phyloP scores from a whole-genome alignment of 768 basidiomycete genomes.

The Coprinopsis strossmayeri region DNA sequence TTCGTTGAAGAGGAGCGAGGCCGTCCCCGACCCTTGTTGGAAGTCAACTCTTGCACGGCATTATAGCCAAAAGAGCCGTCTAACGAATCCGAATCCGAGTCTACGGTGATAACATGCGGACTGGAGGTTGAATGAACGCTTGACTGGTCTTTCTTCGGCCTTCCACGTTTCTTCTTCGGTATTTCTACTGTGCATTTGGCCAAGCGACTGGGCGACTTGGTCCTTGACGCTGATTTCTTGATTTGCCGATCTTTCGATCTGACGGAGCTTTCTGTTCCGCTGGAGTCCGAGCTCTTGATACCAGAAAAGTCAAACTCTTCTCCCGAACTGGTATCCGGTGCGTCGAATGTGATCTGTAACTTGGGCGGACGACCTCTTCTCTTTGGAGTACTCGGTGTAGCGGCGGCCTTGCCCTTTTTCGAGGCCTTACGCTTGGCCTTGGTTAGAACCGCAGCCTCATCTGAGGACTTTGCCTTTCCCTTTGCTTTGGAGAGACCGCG shows the following conservation, averaged over 20 bases:
- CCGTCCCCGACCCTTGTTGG: background rate
- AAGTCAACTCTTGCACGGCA: background rate
- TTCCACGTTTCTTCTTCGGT: background rate
- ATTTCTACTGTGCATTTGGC: background rate
- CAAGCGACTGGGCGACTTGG: background rate
- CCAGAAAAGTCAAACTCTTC: constrained; percentile 7
- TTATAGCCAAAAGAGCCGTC: background rate
- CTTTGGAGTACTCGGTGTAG: background rate
- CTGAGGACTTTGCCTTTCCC: background rate
- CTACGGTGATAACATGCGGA: no score
- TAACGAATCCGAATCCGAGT: background rate
- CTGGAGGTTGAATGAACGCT: background rate
- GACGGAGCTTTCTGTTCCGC: background rate
- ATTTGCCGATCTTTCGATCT: background rate
- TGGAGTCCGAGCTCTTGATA: background rate
- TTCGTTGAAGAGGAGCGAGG: background rate
- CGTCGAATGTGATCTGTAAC: background rate
- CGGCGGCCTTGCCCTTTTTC: background rate
- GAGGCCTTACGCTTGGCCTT: background rate
- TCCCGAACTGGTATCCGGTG: background rate
- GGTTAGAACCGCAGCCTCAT: no score
- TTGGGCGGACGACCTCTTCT: background rate
- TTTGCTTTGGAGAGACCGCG: no score
- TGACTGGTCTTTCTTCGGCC: background rate
- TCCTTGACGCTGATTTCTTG: background rate